These are phyloP conservation scores for Corylus americana DNA, from an alignment of 306 rosid genomes.

Conservation along the genomic window DNA sequence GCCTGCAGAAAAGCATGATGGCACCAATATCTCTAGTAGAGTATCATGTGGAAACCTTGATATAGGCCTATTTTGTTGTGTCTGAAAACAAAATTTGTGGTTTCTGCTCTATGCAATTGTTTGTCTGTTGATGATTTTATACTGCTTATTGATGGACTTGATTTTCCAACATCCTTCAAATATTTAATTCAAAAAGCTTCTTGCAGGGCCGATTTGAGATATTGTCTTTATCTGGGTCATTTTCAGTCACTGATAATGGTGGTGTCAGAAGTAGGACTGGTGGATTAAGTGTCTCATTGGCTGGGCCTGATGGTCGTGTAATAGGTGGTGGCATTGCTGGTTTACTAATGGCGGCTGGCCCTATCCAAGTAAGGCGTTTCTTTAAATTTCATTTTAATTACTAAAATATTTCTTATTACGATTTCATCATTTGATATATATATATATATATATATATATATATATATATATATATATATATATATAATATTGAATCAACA, in stretches of 20 bases:
- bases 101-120: conserved; percentile 6
- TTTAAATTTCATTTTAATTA: conserved; percentile 1
- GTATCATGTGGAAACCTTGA: not conserved
- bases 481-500: not conserved
- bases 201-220: conserved; percentile 88
- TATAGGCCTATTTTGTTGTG: not conserved
- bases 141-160: conserved; percentile 9
- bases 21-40: not conserved
- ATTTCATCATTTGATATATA: not conserved
- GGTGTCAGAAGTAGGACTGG: conserved; percentile 54
- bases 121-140: conserved; percentile 14
- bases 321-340: conserved; percentile 86
- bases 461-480: not conserved
- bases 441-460: not conserved
- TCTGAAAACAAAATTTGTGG: not conserved
- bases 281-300: conserved; percentile 77
- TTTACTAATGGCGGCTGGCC: conserved; percentile 71
- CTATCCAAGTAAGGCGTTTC: conserved; percentile 56
- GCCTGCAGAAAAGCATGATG: not conserved
- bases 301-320: conserved; percentile 81
- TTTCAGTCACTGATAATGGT: conserved; percentile 36
- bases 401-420: not conserved
- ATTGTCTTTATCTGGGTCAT: conserved; percentile 74
- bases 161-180: conserved; percentile 9
- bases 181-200: conserved; percentile 13